A percentile compares a stretch with the other conserved stretches of the same genome.
These are phyloP conservation scores for Paraconiothyrium brasiliense DNA, from an alignment of 2,329 filamentous ascomycete genomes.

Conservation along the genomic window DNA sequence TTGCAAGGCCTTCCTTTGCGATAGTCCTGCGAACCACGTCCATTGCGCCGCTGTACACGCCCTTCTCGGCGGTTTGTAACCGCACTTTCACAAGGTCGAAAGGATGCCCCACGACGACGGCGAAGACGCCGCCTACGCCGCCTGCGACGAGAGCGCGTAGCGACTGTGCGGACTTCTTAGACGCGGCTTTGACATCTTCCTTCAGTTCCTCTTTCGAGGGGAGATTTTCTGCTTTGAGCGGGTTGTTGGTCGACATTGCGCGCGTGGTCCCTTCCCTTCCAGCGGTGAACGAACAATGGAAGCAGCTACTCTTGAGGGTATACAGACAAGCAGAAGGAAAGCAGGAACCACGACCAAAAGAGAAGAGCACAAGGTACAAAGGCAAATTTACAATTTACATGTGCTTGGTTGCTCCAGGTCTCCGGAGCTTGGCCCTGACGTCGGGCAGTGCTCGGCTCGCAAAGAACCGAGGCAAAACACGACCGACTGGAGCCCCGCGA, in stretches of 20 bases:
- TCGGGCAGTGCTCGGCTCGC: conserved; percentile 14
- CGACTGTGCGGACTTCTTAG: conserved; percentile 67
- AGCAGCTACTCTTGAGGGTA: not conserved
- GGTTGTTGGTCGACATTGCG: conserved; percentile 14
- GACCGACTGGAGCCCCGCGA: conserved; percentile 1
- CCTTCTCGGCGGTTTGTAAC: conserved; percentile 92
- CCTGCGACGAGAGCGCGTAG: conserved; percentile 87
- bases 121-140: conserved; percentile 92
- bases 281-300: not conserved
- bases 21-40: conserved; percentile 92
- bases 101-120: conserved; percentile 91
- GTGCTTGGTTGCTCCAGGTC: conserved; percentile 16
- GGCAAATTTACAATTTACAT: conserved; percentile 10
- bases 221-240: conserved; percentile 36
- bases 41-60: conserved; percentile 87
- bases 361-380: not conserved
- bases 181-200: conserved; percentile 60
- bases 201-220: conserved; percentile 58
- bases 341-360: not conserved
- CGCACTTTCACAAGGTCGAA: conserved; percentile 99
- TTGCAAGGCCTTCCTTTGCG: conserved; percentile 80
- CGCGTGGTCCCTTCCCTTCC: not conserved
- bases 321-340: not conserved
- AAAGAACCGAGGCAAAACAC: conserved; percentile 14
- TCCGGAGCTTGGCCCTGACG: conserved; percentile 20